Evolutionary conservation across 768 basidiomycete species (phyloP), one percentile per base, ranked within the genome.

Genomic region (button mushroom (Agaricus bisporus)): DNA sequence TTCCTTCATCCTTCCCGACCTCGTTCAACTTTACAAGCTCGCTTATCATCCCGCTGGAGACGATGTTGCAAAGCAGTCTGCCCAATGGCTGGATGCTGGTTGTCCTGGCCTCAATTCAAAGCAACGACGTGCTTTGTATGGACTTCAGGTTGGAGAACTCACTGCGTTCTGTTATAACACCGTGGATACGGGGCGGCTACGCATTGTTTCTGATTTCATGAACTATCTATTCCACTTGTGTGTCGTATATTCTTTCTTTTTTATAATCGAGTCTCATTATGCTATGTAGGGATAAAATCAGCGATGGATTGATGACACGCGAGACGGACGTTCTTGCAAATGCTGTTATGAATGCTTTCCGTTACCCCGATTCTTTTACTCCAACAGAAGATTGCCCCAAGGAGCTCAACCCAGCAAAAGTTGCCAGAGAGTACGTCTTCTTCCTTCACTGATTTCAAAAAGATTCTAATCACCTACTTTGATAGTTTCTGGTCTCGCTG

Each of bases 221-320:
- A 78, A 74, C 56, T 80, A 79, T 54, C 68, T 80, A 4, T 80
- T 80, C 63, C 77, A 79, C 61, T 59, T 80, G 77, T 79, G 53
- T 43, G 76, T 70, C 54, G 56, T 52, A 48, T 28, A 48, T 49
- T 54, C 47, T 53, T 46, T 56, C 41, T 28, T n/a, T n/a, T 51
- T 57, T 49, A 49, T 57, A 46, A 54, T 50, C 51, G 18, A 28
- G 56, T 48, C 20, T 55, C 42, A 57, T 50, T 26, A 29, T 41
- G 52, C 35, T n/a, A 46, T 60, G 15, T 57, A 77, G 76, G 38
- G 88, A 91, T 64, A 82, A 91, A 63, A 79, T 90, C 63, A 86
- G 84, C 61, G 87, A 90, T 62, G 85, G 85, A 49, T 86, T 88
- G 84, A 80, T 84, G 73, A 78, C 79, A 51, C 71, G 75, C 32